Evolutionary conservation across 2,329 filamentous ascomycete species (phyloP).

Genomic region (Penicillium decumbens): DNA sequence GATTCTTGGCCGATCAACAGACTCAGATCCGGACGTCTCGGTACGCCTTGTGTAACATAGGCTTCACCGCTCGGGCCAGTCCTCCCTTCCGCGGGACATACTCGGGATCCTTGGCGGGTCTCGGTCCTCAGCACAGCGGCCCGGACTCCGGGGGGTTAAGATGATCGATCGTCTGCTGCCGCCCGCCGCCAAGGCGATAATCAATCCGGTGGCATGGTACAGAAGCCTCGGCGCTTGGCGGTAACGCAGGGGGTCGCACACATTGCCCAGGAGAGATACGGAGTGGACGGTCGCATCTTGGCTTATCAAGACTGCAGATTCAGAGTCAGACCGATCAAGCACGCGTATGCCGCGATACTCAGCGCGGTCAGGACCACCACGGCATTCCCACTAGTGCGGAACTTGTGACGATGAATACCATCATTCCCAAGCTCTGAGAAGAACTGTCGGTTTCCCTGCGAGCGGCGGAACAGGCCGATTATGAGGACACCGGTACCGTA

Average conservation of each 20-base stretch:
- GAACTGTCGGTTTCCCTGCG: conserved; percentile 91
- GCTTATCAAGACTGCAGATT: conserved; percentile 36
- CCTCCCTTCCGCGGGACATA: conserved; percentile 12
- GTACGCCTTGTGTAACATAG: conserved; percentile 12
- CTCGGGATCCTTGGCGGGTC: conserved; percentile 21
- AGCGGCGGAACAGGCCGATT: conserved; percentile 77
- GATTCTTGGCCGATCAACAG: not conserved
- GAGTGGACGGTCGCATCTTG: not conserved
- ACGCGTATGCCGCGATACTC: conserved; percentile 59
- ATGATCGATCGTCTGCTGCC: conserved; percentile 10
- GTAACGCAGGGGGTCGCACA: conserved; percentile 26
- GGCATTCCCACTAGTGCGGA: conserved; percentile 63
- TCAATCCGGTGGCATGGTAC: conserved; percentile 16
- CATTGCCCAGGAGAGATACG: conserved; percentile 9
- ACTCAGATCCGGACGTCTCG: conserved; percentile 14
- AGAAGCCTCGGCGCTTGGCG: conserved; percentile 32
- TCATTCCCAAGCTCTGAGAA: conserved; percentile 60
- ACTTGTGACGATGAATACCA: conserved; percentile 57
- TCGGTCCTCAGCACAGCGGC: conserved; percentile 10
- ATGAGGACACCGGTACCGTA: conserved; percentile 82
- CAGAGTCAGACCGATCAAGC: conserved; percentile 56
- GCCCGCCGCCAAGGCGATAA: conserved; percentile 5
- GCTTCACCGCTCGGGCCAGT: conserved; percentile 15
- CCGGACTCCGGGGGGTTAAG: conserved; percentile 4
- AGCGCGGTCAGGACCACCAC: conserved; percentile 59